Evolutionary conservation across 495 filamentous ascomycete genomes (phyloP), one percentile per base, ranked within the genome.

Genomic region (Amniculicola lignicola): DNA sequence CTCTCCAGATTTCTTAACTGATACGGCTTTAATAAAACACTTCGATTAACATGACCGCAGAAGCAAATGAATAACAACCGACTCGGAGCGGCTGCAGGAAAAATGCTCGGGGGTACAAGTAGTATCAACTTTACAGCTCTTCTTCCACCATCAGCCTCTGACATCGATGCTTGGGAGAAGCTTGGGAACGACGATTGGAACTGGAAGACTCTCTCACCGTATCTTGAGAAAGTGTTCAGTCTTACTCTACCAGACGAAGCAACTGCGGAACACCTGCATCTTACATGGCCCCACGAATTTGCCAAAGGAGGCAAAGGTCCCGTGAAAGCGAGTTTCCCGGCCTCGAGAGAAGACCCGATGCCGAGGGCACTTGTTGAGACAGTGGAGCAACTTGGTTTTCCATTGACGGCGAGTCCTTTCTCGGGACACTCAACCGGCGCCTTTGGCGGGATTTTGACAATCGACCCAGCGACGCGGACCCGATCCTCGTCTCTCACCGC

Each of bases 101-200:
- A 43, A 18, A 16, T 46, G 9, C 28, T 58, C n/a, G 53, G 54
- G 6, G 54, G 54, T 1, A 43, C 3, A 1, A 46, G 45, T 25
- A 22, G 19, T 3, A 39, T 58, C 21, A 57, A 62, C 23, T 44
- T 10, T 14, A n/a, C 39, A 35, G 46, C 54, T 2, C 33, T 57
- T 2, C 16, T 51, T 2, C 31, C 45, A 5, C 4, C 25, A 4
- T 45, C 38, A 2, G n/a, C 25, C 1, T 21, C 22, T 16, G 37
- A 51, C 14, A 37, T 63, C 21, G 41, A 67, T 51, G 27, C 51
- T 9, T 65, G 59, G 62, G 62, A 51, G 38, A 15, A 21, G 2
- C 14, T 68, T 12, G 63, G 63, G 4, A 66, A 65, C 33, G 7
- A 19, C 2, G 60, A 52, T 25, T 66, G 62, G 65, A 50, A 49